Conservation (phyloP, 208 protist genomes). For the Novymonas esmeraldas region DNA sequence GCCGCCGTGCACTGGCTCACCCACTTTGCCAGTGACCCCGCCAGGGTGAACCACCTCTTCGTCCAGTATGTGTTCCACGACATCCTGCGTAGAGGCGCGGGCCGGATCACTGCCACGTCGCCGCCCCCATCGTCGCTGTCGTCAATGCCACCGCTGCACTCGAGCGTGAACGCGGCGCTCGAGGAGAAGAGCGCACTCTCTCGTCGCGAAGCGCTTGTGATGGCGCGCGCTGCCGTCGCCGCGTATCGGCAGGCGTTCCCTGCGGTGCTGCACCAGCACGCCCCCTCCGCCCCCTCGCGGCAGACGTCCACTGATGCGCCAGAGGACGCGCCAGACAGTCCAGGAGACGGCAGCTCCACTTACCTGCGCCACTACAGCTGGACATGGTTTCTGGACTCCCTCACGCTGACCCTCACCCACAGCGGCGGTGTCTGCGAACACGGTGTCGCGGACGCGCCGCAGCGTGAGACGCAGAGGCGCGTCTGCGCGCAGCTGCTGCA, state of each 20-base stretch:
- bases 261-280: not conserved
- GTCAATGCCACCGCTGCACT: not conserved
- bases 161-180: not conserved
- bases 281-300: not conserved
- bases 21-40: conserved; percentile 2
- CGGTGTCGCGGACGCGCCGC: not conserved
- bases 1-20: conserved; percentile 13
- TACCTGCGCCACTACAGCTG: conserved; percentile 4
- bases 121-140: not conserved
- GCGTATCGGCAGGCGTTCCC: conserved; percentile 13
- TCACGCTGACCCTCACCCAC: conserved; percentile 10
- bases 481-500: conserved; percentile 10
- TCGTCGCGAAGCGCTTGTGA: conserved; percentile 5
- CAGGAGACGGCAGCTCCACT: not conserved
- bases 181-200: not conserved
- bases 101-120: not conserved
- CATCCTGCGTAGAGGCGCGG: not conserved
- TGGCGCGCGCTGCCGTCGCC: conserved; percentile 9
- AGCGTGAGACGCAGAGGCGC: conserved; percentile 3
- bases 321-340: not conserved
- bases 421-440: not conserved
- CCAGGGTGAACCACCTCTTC: conserved; percentile 11
- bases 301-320: not conserved
- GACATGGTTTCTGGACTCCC: conserved; percentile 20
- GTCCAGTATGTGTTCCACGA: conserved; percentile 16